Evolutionary conservation across 371 early-diverging fungal species (phyloP).

Genomic region (Coemansia sp.): DNA sequence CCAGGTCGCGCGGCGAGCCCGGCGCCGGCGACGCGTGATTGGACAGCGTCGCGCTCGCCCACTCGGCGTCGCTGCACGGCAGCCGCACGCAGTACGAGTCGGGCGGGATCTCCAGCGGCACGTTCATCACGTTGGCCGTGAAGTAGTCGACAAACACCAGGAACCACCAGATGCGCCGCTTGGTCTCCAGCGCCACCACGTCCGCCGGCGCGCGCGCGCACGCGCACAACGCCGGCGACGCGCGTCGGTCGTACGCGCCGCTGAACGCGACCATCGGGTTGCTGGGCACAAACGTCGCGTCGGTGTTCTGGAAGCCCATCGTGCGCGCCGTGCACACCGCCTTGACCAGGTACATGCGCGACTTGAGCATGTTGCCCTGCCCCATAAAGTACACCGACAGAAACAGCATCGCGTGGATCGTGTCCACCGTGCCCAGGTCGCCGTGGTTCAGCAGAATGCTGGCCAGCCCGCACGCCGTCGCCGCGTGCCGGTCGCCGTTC

Average conservation of each 20-base stretch:
- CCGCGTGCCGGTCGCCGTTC: conserved; percentile 45
- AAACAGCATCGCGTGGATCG: conserved; percentile 44
- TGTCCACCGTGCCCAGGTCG: conserved; percentile 35
- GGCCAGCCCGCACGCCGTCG: conserved; percentile 40
- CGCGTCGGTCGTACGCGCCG: conserved; percentile 31
- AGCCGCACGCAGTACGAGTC: conserved; percentile 49
- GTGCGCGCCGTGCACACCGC: conserved; percentile 46
- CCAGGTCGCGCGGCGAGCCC: conserved; percentile 24
- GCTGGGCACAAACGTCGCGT: conserved; percentile 39
- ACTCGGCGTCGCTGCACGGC: conserved; percentile 49
- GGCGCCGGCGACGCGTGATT: conserved; percentile 3
- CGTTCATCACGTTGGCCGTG: conserved; percentile 50
- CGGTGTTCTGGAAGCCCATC: conserved; percentile 45
- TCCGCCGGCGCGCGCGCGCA: conserved; percentile 28
- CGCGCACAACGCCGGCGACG: conserved; percentile 13
- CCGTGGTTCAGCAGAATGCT: conserved; percentile 44
- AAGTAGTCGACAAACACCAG: conserved; percentile 48
- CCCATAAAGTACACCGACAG: conserved; percentile 50
- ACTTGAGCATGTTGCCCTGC: conserved; percentile 49
- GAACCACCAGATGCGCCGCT: conserved; percentile 50
- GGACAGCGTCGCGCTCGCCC: conserved; percentile 34
- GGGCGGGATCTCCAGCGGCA: conserved; percentile 47
- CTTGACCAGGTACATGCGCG: conserved; percentile 49
- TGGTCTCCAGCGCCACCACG: conserved; percentile 33
- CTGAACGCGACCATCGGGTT: conserved; percentile 35